Percentiles rank a stretch among this genome's conserved stretches.
Evolutionary conservation across 1,139 yeast genomes (phyloP).

Genomic region (Hemisphaericaspora xylanilytica): DNA sequence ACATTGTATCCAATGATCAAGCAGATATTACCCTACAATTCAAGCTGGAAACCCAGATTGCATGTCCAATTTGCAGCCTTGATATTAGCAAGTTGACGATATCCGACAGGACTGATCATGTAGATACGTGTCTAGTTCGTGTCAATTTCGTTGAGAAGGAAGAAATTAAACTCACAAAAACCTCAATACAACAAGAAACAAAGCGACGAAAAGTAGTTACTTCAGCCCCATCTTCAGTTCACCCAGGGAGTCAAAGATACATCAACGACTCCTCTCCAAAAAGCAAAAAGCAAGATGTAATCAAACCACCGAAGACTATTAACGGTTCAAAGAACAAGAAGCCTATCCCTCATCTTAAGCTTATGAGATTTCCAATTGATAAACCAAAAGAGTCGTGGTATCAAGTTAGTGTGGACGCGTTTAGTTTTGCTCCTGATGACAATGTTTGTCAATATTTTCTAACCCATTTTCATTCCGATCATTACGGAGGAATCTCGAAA

Average conservation of each 20-base stretch:
- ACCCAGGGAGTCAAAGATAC: conserved; percentile 16
- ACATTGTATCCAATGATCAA: conserved; percentile 8
- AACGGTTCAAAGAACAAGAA: conserved; percentile 20
- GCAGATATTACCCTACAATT: conserved; percentile 8
- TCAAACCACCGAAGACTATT: conserved; percentile 24
- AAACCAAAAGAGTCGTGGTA: conserved; percentile 16
- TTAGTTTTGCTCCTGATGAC: conserved; percentile 50
- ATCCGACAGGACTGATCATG: conserved; percentile 53
- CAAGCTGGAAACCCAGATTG: conserved; percentile 7
- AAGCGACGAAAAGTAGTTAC: conserved; percentile 10
- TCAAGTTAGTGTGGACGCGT: conserved; percentile 66
- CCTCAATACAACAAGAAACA: background rate
- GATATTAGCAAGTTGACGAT: conserved; percentile 18
- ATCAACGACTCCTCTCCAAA: conserved; percentile 12
- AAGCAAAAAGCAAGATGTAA: conserved; percentile 12
- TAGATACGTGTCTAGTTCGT: conserved; percentile 48
- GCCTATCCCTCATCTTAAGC: conserved; percentile 56
- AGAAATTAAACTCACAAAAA: background rate
- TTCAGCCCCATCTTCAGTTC: conserved; percentile 18
- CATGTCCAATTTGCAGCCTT: conserved; percentile 22
- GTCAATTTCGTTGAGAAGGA: conserved; percentile 12
- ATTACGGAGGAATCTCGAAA: conserved; percentile 81
- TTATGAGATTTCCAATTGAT: conserved; percentile 39
- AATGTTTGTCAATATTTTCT: conserved; percentile 53
- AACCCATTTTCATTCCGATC: conserved; percentile 91